phyloP scores from a whole-genome alignment of 1,139 yeast species.

The Magnusiomyces sp. region DNA sequence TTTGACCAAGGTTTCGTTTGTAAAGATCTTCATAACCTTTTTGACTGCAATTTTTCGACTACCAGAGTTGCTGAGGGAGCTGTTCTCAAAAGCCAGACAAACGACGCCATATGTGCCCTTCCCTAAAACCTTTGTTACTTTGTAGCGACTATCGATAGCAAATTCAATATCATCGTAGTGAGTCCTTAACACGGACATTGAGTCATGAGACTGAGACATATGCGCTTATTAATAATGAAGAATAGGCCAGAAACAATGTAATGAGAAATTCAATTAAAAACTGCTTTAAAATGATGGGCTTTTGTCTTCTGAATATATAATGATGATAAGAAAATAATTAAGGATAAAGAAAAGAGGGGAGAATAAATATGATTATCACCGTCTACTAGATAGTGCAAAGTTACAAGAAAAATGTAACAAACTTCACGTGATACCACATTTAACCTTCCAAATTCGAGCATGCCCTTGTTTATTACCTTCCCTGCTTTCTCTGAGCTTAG shows the following conservation, averaged over 20 bases:
- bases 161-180: slow-evolving; percentile 33
- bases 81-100: slow-evolving; percentile 57
- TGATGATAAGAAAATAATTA: no score
- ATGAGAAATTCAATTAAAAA: background rate
- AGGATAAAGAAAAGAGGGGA: no score
- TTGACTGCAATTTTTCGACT: slow-evolving; percentile 54
- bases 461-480: no score
- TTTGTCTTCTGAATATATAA: no score
- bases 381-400: no score
- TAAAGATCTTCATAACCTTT: slow-evolving; percentile 61
- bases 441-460: no score
- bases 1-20: slow-evolving; percentile 53
- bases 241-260: background rate
- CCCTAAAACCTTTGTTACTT: slow-evolving; percentile 54
- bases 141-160: slow-evolving; percentile 56
- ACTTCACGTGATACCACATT: no score
- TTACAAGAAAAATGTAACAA: no score
- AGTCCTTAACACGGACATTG: slow-evolving; percentile 12
- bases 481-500: no score
- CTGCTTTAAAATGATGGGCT: background rate
- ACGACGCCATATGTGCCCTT: slow-evolving; percentile 89
- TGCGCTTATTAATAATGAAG: background rate
- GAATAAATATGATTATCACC: no score
- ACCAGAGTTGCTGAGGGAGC: slow-evolving; percentile 13
- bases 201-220: slow-evolving; percentile 5